Evolutionary conservation across 2,329 filamentous ascomycete genomes (phyloP), one percentile per base, ranked within the genome.

Genomic region (Akanthomyces dipterigenus): DNA sequence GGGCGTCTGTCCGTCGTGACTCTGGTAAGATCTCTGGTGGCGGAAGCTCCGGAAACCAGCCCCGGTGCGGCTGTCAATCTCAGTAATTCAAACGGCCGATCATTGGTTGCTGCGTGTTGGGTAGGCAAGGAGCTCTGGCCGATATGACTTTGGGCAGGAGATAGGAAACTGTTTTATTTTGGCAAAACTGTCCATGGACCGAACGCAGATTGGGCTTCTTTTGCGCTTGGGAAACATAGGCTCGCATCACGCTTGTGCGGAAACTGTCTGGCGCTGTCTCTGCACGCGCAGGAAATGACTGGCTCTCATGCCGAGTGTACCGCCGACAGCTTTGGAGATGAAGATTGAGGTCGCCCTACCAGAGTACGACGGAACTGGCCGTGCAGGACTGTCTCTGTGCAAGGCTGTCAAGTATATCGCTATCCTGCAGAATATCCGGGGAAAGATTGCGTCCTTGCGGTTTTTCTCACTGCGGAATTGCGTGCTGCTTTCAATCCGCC

Each of bases 101-200:
- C 11, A 34, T 34, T 2, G 11, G 8, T 2, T 34, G 31, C 8
- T 34, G 31, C 31, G 31, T 34, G 31, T 9, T 34, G 8, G 31
- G 31, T 11, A 34, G 31, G 4, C 31, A 34, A 34, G 4, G 31
- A 2, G 5, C 31, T 5, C 2, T 34, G 31, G 31, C 11, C 31
- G 14, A 14, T 38, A 14, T 16, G 16, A 38, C 36, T 16, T 38
- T 38, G 12, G 43, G 4, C 43, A 20, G 24, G n/a, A 5, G n/a
- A 26, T 2, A 46, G 31, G 31, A 34, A 34, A 34, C 1, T 34
- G 4, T 42, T 68, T 72, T 60, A 69, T 73, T 43, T 66, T 28
- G 70, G 71, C 36, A 73, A 72, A 66, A 68, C 72, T 5, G 67
- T 72, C 20, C 70, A 73, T 55, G 70, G 70, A 7, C 68, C 67